A percentile compares a stretch with the other conserved stretches of the same genome.
Evolutionary conservation across 1,139 yeast species (phyloP).

Genomic region (Yamadazyma dushanensis): DNA sequence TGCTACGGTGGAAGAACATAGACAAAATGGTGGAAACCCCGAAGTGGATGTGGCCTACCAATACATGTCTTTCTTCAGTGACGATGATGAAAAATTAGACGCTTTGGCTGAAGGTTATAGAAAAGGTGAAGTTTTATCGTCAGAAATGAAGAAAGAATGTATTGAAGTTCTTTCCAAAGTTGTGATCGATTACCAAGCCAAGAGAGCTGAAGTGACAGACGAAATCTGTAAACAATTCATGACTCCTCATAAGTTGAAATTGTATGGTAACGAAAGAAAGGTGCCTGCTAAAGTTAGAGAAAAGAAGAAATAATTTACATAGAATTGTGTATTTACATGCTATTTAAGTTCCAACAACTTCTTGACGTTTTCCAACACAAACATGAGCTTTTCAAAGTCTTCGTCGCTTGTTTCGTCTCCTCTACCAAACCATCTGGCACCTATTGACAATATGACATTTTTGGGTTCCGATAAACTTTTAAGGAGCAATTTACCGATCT

Average conservation of each 20-base stretch:
- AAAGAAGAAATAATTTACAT: conserved; percentile 18
- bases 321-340: neutral
- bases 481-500: conserved; percentile 39
- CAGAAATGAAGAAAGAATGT: conserved; percentile 91
- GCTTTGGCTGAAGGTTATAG: conserved; percentile 65
- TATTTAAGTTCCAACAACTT: conserved; percentile 13
- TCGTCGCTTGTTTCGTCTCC: conserved; percentile 31
- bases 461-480: conserved; percentile 28
- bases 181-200: conserved; percentile 78
- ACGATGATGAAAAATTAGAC: conserved; percentile 80
- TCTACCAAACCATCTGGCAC: conserved; percentile 45
- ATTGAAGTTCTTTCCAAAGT: conserved; percentile 77
- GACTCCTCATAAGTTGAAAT: conserved; percentile 80
- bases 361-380: conserved; percentile 37
- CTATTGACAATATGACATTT: conserved; percentile 38
- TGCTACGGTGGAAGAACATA: conserved; percentile 85
- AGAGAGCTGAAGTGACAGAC: conserved; percentile 67
- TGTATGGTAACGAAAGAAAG: conserved; percentile 69
- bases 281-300: conserved; percentile 66
- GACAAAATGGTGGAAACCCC: conserved; percentile 87
- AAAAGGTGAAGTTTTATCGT: conserved; percentile 81
- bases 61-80: conserved; percentile 83
- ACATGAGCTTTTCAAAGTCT: conserved; percentile 46
- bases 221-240: conserved; percentile 70
- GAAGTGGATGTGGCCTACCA: conserved; percentile 96